These are phyloP conservation scores for Hypoxylon sp. DNA, from an alignment of 2,329 filamentous ascomycete species.

Conservation along the genomic window DNA sequence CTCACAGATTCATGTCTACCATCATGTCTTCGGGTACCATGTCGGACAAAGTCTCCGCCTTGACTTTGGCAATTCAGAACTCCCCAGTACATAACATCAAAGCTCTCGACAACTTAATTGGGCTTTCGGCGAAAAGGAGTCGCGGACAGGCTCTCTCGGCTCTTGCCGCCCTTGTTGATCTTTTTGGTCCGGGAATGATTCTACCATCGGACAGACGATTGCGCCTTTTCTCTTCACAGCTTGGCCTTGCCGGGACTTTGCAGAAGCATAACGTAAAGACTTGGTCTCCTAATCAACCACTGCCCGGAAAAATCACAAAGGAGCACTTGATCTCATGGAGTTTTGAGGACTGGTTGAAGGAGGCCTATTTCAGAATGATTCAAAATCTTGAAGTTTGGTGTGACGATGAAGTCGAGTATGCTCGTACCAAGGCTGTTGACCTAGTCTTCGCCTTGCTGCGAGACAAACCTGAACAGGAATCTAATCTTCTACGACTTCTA, in stretches of 20 bases:
- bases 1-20: slow-evolving; percentile 94
- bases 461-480: slow-evolving; percentile 97
- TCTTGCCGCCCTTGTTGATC: slow-evolving; percentile 92
- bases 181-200: slow-evolving; percentile 88
- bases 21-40: slow-evolving; percentile 98
- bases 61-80: slow-evolving; percentile 95
- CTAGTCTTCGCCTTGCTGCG: slow-evolving; percentile 92
- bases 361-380: slow-evolving; percentile 91
- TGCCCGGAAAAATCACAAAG: slow-evolving; percentile 81
- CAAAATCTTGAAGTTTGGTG: slow-evolving; percentile 94
- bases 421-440: slow-evolving; percentile 86
- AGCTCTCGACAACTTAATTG: slow-evolving; percentile 85
- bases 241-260: slow-evolving; percentile 78
- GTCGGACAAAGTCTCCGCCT: slow-evolving; percentile 94
- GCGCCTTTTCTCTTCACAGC: slow-evolving; percentile 82
- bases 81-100: slow-evolving; percentile 94
- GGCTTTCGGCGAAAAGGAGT: slow-evolving; percentile 90
- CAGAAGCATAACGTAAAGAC: slow-evolving; percentile 67
- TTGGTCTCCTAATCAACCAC: slow-evolving; percentile 76
- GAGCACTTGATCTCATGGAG: slow-evolving; percentile 87
- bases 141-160: slow-evolving; percentile 92
- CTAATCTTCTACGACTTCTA: slow-evolving; percentile 88
- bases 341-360: slow-evolving; percentile 96
- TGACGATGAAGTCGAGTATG: slow-evolving; percentile 94
- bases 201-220: slow-evolving; percentile 86